These are phyloP conservation scores for Nicotiana obtusifolia DNA, from an alignment of 257 asterid species.

Conservation along the genomic window DNA sequence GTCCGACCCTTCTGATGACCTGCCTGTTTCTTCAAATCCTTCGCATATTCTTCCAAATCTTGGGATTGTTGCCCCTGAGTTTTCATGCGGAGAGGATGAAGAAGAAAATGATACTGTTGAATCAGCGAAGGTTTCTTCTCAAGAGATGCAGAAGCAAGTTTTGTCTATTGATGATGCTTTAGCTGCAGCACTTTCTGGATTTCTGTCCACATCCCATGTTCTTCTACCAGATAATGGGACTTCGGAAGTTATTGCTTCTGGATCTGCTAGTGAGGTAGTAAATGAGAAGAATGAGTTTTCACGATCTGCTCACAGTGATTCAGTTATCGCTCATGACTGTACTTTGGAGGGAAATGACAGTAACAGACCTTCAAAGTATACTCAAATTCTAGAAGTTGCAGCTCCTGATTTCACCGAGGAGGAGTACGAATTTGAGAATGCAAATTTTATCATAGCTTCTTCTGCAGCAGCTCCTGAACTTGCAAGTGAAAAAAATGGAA, in stretches of 20 bases:
- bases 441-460: constrained; percentile 20
- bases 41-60: constrained; percentile 43
- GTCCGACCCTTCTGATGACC: constrained; percentile 25
- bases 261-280: background rate
- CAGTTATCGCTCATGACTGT: constrained; percentile 18
- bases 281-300: constrained; percentile 21
- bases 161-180: constrained; percentile 72
- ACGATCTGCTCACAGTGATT: constrained; percentile 20
- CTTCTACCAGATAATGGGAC: constrained; percentile 11
- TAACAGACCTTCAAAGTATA: constrained; percentile 30
- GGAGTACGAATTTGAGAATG: constrained; percentile 33
- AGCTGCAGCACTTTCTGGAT: constrained; percentile 80
- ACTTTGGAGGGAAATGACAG: constrained; percentile 24
- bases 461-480: constrained; percentile 19
- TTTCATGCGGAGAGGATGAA: constrained; percentile 51
- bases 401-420: constrained; percentile 61
- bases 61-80: constrained; percentile 68
- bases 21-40: constrained; percentile 16
- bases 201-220: constrained; percentile 32
- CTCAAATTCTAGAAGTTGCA: constrained; percentile 33
- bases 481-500: constrained; percentile 20
- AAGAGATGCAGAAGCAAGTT: constrained; percentile 31
- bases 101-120: constrained; percentile 36
- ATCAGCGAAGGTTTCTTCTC: constrained; percentile 31
- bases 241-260: background rate